phyloP scores from a whole-genome alignment of 805 yeast species.

The Torulaspora microellipsoides region DNA sequence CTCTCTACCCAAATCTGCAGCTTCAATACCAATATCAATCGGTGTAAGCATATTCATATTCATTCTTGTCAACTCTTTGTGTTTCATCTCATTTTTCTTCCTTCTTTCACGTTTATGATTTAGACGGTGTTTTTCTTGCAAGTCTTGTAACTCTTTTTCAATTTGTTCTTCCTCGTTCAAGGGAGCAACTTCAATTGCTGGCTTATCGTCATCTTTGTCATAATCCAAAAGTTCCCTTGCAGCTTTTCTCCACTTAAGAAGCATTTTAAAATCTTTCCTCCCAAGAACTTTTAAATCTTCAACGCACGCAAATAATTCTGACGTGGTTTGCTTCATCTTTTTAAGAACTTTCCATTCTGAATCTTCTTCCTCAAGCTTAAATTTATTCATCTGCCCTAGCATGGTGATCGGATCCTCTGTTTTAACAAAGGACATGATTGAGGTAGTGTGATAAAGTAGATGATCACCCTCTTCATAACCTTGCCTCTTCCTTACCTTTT shows the following conservation, averaged over 20 bases:
- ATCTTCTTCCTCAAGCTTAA: slow-evolving; percentile 54
- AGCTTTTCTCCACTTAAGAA: slow-evolving; percentile 83
- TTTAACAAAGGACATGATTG: slow-evolving; percentile 75
- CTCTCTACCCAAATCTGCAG: slow-evolving; percentile 73
- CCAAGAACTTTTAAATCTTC: slow-evolving; percentile 93
- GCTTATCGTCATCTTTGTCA: slow-evolving; percentile 47
- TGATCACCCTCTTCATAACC: slow-evolving; percentile 97
- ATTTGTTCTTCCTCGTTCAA: slow-evolving; percentile 86
- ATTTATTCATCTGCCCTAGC: slow-evolving; percentile 67
- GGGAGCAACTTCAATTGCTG: slow-evolving; percentile 59
- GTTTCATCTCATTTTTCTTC: slow-evolving; percentile 73
- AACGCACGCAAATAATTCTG: slow-evolving; percentile 75
- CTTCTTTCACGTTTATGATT: slow-evolving; percentile 77
- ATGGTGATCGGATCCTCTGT: slow-evolving; percentile 78
- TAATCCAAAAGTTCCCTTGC: slow-evolving; percentile 76
- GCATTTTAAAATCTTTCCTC: slow-evolving; percentile 81
- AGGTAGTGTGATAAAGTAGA: slow-evolving; percentile 60
- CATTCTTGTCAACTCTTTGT: slow-evolving; percentile 83
- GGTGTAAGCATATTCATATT: slow-evolving; percentile 96
- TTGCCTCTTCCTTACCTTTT: slow-evolving; percentile 81
- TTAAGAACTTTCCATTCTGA: slow-evolving; percentile 69
- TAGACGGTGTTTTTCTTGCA: slow-evolving; percentile 65
- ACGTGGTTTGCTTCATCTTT: slow-evolving; percentile 71
- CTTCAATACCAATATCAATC: slow-evolving; percentile 88
- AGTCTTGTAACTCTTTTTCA: slow-evolving; percentile 73